A percentile compares a stretch with the other conserved stretches of the same genome.
Evolutionary conservation across 768 basidiomycete species (phyloP).

Genomic region (Suillus hirtellus): DNA sequence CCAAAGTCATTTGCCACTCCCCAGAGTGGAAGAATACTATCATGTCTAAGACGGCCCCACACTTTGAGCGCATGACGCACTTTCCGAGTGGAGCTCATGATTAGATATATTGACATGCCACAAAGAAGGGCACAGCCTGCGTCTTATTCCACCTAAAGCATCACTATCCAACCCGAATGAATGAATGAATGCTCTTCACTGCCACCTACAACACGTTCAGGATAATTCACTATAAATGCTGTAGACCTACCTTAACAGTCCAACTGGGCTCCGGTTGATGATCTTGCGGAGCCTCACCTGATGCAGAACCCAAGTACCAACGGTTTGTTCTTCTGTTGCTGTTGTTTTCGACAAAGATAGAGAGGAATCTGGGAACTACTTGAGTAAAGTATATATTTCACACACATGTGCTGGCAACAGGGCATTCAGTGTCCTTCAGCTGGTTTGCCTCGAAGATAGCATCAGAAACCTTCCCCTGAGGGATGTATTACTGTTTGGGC

Average conservation of each 20-base stretch:
- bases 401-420: background rate
- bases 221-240: background rate
- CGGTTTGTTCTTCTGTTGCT: background rate
- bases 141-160: background rate
- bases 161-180: background rate
- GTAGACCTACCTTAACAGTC: background rate
- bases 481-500: background rate
- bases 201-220: background rate
- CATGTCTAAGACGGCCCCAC: slow-evolving; percentile 21
- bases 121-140: background rate
- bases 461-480: background rate
- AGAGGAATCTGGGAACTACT: background rate
- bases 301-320: background rate
- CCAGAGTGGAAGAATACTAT: slow-evolving; percentile 21
- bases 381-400: background rate
- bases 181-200: slow-evolving; percentile 1
- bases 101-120: background rate
- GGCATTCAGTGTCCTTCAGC: background rate
- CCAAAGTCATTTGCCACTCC: slow-evolving; percentile 21
- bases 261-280: background rate
- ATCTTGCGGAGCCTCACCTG: background rate
- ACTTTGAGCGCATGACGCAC: slow-evolving; percentile 22
- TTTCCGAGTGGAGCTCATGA: slow-evolving; percentile 10
- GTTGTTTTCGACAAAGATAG: background rate
- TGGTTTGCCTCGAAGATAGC: background rate